Conservation (phyloP, 805 yeast species). For the Metschnikowia proteae region DNA sequence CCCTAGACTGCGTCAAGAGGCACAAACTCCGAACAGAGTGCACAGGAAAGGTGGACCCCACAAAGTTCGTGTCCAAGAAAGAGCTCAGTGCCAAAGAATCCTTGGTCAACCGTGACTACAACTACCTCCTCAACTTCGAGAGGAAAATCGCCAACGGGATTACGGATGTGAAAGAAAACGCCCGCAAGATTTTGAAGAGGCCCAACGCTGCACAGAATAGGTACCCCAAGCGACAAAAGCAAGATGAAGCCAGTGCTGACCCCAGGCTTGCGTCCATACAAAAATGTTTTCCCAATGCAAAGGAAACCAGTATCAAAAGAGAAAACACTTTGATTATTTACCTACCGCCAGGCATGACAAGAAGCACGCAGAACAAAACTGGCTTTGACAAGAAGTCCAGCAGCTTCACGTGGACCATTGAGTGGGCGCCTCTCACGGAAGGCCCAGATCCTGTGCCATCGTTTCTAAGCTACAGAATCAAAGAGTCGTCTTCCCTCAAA, state of each 20-base stretch:
- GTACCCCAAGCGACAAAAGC: constrained; percentile 11
- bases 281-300: constrained; percentile 24
- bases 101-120: constrained; percentile 78
- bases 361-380: constrained; percentile 60
- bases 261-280: constrained; percentile 22
- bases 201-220: constrained; percentile 12
- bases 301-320: constrained; percentile 35
- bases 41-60: constrained; percentile 60
- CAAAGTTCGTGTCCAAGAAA: constrained; percentile 50
- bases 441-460: constrained; percentile 24
- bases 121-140: constrained; percentile 59
- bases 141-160: constrained; percentile 59
- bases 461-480: constrained; percentile 43
- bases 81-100: constrained; percentile 37
- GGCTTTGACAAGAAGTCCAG: constrained; percentile 63
- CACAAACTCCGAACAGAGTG: constrained; percentile 67
- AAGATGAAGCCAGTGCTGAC: constrained; percentile 18
- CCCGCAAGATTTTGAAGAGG: constrained; percentile 42
- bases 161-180: constrained; percentile 41
- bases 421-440: constrained; percentile 52
- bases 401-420: constrained; percentile 74
- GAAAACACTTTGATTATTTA: constrained; percentile 64
- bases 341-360: constrained; percentile 71
- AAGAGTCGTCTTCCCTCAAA: constrained; percentile 32
- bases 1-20: constrained; percentile 61